Evolutionary conservation across 495 filamentous ascomycete genomes (phyloP).

Genomic region (Aspergillus leporis): DNA sequence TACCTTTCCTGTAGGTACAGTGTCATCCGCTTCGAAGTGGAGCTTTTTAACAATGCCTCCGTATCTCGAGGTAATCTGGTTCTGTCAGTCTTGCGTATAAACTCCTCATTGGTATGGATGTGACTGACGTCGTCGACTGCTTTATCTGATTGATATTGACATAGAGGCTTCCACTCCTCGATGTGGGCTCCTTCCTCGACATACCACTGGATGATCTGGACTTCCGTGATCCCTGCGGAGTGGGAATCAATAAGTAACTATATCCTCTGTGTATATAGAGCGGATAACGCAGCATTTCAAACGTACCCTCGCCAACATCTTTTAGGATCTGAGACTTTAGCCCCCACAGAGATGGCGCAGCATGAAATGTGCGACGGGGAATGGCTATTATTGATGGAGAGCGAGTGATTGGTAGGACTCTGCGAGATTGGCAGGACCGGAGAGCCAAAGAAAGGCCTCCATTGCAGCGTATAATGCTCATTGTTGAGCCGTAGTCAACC

Average conservation of each 20-base stretch:
- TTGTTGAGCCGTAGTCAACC: slow-evolving; percentile 20
- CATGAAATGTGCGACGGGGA: slow-evolving; percentile 58
- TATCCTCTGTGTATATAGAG: background rate
- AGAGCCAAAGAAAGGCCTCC: slow-evolving; percentile 28
- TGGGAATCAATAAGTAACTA: slow-evolving; percentile 17
- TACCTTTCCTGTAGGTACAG: slow-evolving; percentile 86
- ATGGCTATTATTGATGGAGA: slow-evolving; percentile 24
- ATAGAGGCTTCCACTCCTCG: slow-evolving; percentile 96
- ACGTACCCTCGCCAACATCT: slow-evolving; percentile 92
- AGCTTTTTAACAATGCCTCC: slow-evolving; percentile 95
- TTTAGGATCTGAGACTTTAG: slow-evolving; percentile 89
- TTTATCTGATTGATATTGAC: slow-evolving; percentile 98
- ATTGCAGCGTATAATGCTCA: slow-evolving; percentile 38
- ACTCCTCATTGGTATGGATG: background rate
- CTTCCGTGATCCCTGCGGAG: slow-evolving; percentile 83
- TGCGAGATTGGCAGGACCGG: slow-evolving; percentile 28
- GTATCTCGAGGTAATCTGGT: slow-evolving; percentile 87
- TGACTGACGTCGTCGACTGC: slow-evolving; percentile 81
- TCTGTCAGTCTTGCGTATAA: slow-evolving; percentile 15
- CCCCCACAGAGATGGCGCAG: slow-evolving; percentile 53
- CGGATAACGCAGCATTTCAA: background rate
- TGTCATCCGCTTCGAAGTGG: slow-evolving; percentile 93
- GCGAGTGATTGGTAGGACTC: slow-evolving; percentile 30
- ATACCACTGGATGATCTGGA: slow-evolving; percentile 99
- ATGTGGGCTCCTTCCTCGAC: slow-evolving; percentile 93